Evolutionary conservation across 139 green algal species (phyloP).

Genomic region (Coelastrella sp.): DNA sequence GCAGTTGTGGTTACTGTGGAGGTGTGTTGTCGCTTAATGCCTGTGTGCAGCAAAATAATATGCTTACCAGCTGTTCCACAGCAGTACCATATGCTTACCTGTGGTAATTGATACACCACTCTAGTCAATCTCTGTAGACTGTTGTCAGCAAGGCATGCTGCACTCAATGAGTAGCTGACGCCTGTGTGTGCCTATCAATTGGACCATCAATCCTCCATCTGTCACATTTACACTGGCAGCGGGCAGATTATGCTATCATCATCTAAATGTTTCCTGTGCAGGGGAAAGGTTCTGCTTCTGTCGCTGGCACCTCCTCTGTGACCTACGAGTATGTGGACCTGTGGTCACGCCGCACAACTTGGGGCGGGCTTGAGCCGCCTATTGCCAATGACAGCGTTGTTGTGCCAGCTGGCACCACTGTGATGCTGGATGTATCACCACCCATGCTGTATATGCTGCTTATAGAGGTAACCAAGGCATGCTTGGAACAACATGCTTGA

Average conservation of each 20-base stretch:
- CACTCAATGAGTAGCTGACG: neutral
- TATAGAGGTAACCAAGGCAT: conserved; percentile 2
- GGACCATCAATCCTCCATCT: too few species aligned
- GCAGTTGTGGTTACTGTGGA: neutral
- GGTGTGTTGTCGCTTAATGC: too few species aligned
- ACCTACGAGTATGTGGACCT: conserved; percentile 67
- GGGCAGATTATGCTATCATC: too few species aligned
- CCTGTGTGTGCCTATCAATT: too few species aligned
- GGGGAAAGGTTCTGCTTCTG: neutral
- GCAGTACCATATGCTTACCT: too few species aligned
- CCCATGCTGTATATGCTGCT: conserved; percentile 61
- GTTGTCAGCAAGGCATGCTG: neutral
- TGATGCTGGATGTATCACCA: conserved; percentile 75
- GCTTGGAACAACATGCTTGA: too few species aligned
- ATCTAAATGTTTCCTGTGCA: neutral
- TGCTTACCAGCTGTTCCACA: too few species aligned
- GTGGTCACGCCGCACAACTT: conserved; percentile 71
- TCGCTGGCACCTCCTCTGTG: neutral
- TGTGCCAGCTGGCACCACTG: conserved; percentile 54
- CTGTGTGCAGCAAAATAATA: too few species aligned
- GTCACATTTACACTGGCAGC: too few species aligned
- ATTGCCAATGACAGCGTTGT: conserved; percentile 56
- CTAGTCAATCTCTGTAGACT: too few species aligned
- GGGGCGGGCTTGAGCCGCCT: conserved; percentile 67
- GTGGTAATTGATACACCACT: too few species aligned